A percentile compares a stretch with the other conserved stretches of the same genome.
Evolutionary conservation across 2,329 filamentous ascomycete genomes (phyloP).

Genomic region (Aureobasidium vineae): DNA sequence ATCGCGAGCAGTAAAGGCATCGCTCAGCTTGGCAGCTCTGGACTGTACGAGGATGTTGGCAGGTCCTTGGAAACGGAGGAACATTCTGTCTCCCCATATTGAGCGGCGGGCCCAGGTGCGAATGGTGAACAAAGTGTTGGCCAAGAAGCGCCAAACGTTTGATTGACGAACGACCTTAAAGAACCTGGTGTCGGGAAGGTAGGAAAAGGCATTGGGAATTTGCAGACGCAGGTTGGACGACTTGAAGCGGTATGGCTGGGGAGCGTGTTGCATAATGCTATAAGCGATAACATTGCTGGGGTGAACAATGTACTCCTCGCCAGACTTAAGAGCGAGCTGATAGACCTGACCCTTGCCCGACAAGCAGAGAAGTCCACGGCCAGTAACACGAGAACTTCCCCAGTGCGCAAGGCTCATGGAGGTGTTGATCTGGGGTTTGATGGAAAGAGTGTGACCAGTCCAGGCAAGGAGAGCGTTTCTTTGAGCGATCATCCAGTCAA

Average conservation of each 20-base stretch:
- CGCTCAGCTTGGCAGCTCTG: slow-evolving; percentile 72
- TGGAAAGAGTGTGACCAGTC: slow-evolving; percentile 82
- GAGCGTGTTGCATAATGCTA: slow-evolving; percentile 68
- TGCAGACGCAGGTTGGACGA: slow-evolving; percentile 73
- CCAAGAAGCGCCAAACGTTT: slow-evolving; percentile 67
- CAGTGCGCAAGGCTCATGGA: slow-evolving; percentile 78
- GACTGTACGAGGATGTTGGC: slow-evolving; percentile 84
- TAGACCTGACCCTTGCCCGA: slow-evolving; percentile 88
- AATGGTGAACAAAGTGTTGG: slow-evolving; percentile 63
- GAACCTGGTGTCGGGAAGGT: slow-evolving; percentile 70
- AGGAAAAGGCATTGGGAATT: slow-evolving; percentile 64
- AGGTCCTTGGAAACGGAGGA: slow-evolving; percentile 86
- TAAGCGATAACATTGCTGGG: slow-evolving; percentile 90
- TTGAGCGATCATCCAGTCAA: slow-evolving; percentile 93
- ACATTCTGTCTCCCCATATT: slow-evolving; percentile 91
- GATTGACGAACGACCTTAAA: slow-evolving; percentile 70
- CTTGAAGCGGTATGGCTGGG: slow-evolving; percentile 83
- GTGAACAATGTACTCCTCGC: slow-evolving; percentile 88
- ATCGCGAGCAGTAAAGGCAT: slow-evolving; percentile 73
- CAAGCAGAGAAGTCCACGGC: slow-evolving; percentile 80
- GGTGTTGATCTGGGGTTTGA: slow-evolving; percentile 72
- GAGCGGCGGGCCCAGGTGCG: slow-evolving; percentile 76
- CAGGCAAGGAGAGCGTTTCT: slow-evolving; percentile 88
- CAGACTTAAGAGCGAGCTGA: slow-evolving; percentile 73
- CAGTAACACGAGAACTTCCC: slow-evolving; percentile 86